Evolutionary conservation across 345 rosid species (phyloP), one percentile per base, ranked within the genome.

Genomic region (Cardamine chenopodiifolia): DNA sequence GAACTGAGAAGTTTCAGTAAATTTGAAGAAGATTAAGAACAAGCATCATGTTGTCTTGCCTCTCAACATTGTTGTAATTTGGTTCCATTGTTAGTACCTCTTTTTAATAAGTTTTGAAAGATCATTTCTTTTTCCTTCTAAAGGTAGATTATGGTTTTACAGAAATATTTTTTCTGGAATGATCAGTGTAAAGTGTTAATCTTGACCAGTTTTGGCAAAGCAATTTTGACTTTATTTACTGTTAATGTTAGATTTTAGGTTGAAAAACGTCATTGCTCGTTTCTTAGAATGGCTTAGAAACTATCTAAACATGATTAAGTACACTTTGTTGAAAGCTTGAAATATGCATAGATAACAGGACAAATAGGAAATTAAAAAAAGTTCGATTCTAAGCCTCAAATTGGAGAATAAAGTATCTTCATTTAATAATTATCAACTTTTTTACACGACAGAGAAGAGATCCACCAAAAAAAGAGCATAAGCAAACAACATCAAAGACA

Each of bases 1-100:
- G 66, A 74, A 45, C 78, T 66, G 50, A 56, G 34, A 22, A n/a
- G 59, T 56, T 56, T 59, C 72, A 74, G 58, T 66, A 66, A 74
- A 49, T 49, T 57, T 34, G 56, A 63, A 66, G 39, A 64, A 65
- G 28, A 52, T 60, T 26, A 45, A 47, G 50, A 74, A 59, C 60
- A 58, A 25, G 11, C 58, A 39, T 35, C 52, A 26, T 67, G 54
- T 49, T 74, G 73, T 47, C 66, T 73, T 25, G 28, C 64, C 77
- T 73, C 70, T 42, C 35, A 42, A 32, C 57, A 32, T 50, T 52
- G 68, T 65, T 66, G 78, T 58, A 49, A 35, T 59, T 35, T 74
- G 40, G 7, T 58, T 67, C 56, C 45, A 67, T 67, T 35, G 19
- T 35, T 57, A 73, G 7, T 49, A 63, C 14, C 15, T 73, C 4